Evolutionary conservation across 1,284 basidiomycete species (phyloP), one percentile per base, ranked within the genome.

Genomic region (Sporisorium reilianum): DNA sequence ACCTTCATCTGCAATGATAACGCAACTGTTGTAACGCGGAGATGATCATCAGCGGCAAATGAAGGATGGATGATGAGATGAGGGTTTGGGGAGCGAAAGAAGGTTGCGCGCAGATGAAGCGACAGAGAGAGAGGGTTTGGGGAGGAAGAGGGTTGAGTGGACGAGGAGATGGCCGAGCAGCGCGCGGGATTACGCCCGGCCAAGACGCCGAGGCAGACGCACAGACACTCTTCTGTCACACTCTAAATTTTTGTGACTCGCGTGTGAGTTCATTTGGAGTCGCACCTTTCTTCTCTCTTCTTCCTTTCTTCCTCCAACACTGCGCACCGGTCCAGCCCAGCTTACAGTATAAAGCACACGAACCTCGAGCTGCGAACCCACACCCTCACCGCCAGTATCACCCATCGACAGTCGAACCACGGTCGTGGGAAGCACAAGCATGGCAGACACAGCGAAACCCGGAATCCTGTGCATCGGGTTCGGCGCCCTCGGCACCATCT

Each of bases 401-500:
- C 9, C 32, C 9, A 12, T 7, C 11, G 32, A 34, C 8, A 34
- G 32, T n/a, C n/a, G n/a, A n/a, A n/a, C n/a, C n/a, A n/a, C n/a
- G n/a, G n/a, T n/a, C n/a, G n/a, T n/a, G n/a, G n/a, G n/a, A n/a
- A n/a, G n/a, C n/a, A 14, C 32, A 5, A 51, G 8, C 6, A 55
- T 55, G 54, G 12, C 23, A 20, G 26, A 23, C 2, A 38, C 25
- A 2, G 20, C 16, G 9, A 36, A 16, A 50, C 53, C 65, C 11
- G 60, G 87, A 58, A 79, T 87, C 41, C 84, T 88, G 7, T 82
- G 87, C 28, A 82, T 88, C 36, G 88, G 88, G 3, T 86, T 88
- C 26, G 88, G 88, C 3, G 87, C 87, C 8, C 86, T 88, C 11
- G 88, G 88, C 8, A 85, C 86, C 9, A 81, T 88, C 55, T 88